phyloP scores from a whole-genome alignment of 164 flowering plant genomes.

The Tetrastigma voinierianum region DNA sequence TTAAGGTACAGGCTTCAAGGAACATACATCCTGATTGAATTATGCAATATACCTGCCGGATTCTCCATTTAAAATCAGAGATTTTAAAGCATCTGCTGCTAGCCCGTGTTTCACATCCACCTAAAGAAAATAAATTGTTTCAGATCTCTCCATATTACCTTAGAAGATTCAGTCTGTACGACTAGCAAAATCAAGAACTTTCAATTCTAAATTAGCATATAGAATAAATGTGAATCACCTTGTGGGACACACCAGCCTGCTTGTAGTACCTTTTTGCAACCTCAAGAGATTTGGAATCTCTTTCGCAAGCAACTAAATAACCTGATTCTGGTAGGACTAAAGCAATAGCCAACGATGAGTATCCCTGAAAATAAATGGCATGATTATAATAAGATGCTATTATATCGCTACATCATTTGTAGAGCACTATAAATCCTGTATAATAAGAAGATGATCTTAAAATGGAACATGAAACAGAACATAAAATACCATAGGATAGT shows the following conservation, averaged over 20 bases:
- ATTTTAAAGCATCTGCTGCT: constrained; percentile 63
- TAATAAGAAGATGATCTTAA: no score
- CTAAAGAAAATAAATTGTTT: constrained; percentile 29
- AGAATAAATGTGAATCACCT: constrained; percentile 38
- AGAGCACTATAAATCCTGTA: no score
- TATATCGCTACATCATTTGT: background rate
- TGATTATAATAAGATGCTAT: background rate
- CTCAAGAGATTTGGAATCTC: constrained; percentile 70
- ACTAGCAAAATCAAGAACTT: background rate
- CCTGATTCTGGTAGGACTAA: constrained; percentile 82
- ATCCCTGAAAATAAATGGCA: constrained; percentile 49
- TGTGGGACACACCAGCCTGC: constrained; percentile 80
- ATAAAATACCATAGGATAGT: no score
- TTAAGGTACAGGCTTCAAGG: background rate
- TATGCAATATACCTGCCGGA: constrained; percentile 52
- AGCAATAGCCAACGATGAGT: constrained; percentile 91
- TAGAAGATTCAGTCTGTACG: background rate
- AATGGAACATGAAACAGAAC: no score
- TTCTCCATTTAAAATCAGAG: constrained; percentile 68
- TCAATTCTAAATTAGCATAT: background rate
- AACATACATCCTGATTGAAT: background rate
- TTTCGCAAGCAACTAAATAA: constrained; percentile 59
- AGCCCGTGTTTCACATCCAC: constrained; percentile 71
- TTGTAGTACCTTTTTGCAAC: constrained; percentile 74
- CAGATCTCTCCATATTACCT: background rate